Evolutionary conservation across 164 flowering plant species (phyloP).

Genomic region (Euptelea pleiosperma): DNA sequence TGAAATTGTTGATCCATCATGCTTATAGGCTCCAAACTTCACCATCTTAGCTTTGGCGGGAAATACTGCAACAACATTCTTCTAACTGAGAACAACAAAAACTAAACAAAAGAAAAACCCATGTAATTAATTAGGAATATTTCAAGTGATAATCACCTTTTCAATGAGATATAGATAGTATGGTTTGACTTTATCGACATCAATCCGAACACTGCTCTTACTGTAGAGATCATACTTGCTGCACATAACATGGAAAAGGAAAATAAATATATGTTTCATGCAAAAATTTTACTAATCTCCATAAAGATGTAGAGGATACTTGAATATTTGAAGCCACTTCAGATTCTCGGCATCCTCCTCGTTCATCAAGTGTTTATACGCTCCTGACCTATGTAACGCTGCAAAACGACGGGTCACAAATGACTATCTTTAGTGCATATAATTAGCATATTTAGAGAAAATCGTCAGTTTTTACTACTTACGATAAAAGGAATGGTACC

Average conservation of each 20-base stretch:
- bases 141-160: conserved; percentile 35
- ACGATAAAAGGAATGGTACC: conserved; percentile 72
- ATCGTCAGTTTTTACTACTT: too few relatives aligned
- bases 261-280: too few relatives aligned
- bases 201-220: conserved; percentile 60
- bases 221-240: conserved; percentile 64
- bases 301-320: too few relatives aligned
- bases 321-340: conserved; percentile 67
- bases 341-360: conserved; percentile 63
- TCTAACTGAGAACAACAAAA: not conserved
- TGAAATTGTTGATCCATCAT: not conserved
- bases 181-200: conserved; percentile 66
- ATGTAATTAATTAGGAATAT: too few relatives aligned
- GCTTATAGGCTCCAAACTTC: conserved; percentile 13
- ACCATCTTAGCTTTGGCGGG: conserved; percentile 56
- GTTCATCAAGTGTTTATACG: conserved; percentile 64
- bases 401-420: conserved; percentile 25
- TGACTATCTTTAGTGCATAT: too few relatives aligned
- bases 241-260: not conserved
- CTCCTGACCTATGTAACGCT: conserved; percentile 58
- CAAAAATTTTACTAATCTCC: too few relatives aligned
- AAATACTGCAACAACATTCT: conserved; percentile 41
- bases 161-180: conserved; percentile 64
- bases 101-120: not conserved
- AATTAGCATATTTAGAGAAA: too few relatives aligned